A percentile compares a stretch with the other conserved stretches of the same genome.
Conservation (phyloP, 345 rosid species). For the Passiflora organensis region DNA sequence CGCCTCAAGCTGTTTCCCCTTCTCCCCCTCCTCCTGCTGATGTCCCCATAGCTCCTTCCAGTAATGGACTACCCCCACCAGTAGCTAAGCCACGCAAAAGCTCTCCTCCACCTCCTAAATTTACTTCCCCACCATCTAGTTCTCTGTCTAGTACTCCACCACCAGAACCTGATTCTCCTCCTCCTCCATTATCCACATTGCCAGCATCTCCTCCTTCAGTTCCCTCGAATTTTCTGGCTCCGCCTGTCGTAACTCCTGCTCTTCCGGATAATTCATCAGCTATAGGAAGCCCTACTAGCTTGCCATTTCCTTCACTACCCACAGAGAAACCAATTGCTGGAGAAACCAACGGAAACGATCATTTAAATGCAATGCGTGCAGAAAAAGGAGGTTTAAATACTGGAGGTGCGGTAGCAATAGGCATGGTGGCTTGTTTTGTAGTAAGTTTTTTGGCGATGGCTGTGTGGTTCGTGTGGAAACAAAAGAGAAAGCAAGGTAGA, state of each 20-base stretch:
- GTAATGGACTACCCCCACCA: constrained; percentile 45
- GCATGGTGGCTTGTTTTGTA: constrained; percentile 56
- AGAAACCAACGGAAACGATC: constrained; percentile 39
- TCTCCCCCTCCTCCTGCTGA: constrained; percentile 28
- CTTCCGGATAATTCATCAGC: constrained; percentile 42
- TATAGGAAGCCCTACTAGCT: constrained; percentile 14
- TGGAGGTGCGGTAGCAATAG: constrained; percentile 60
- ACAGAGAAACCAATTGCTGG: constrained; percentile 74
- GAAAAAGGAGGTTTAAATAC: constrained; percentile 37
- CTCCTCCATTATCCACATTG: constrained; percentile 34
- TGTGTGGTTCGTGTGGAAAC: constrained; percentile 57
- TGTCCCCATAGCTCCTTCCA: constrained; percentile 24
- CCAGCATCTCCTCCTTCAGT: constrained; percentile 44
- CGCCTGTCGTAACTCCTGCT: constrained; percentile 43
- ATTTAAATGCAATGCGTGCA: constrained; percentile 34
- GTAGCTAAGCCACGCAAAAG: constrained; percentile 32
- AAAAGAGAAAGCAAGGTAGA: constrained; percentile 47
- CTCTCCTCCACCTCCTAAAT: constrained; percentile 31
- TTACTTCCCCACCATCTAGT: constrained; percentile 28
- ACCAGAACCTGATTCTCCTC: constrained; percentile 31
- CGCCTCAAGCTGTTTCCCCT: constrained; percentile 40
- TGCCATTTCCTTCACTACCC: constrained; percentile 62
- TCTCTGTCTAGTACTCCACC: constrained; percentile 41
- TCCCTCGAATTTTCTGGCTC: constrained; percentile 43
- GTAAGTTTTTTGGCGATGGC: constrained; percentile 63